These are phyloP conservation scores for Vitis hybrid DNA, from an alignment of 177 flowering plant species.

Conservation along the genomic window DNA sequence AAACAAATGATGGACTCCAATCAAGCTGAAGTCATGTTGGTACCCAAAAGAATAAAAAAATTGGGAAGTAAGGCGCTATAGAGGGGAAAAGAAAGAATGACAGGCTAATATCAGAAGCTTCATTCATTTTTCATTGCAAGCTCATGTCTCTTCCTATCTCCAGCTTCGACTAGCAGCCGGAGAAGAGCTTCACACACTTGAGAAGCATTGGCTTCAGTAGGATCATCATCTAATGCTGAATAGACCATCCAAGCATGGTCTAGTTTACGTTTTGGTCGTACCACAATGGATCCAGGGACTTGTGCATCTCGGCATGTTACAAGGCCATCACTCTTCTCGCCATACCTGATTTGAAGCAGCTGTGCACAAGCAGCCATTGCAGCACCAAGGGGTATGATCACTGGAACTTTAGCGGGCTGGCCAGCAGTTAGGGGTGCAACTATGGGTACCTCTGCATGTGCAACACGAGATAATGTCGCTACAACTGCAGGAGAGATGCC, in stretches of 20 bases:
- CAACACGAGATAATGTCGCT: slow-evolving; percentile 82
- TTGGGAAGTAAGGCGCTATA: too few species aligned
- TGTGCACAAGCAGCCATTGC: slow-evolving; percentile 96
- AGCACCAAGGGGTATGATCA: slow-evolving; percentile 87
- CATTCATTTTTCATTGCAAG: slow-evolving; percentile 54
- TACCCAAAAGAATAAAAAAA: too few species aligned
- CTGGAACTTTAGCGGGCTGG: slow-evolving; percentile 70
- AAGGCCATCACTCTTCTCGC: slow-evolving; percentile 95
- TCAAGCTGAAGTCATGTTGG: too few species aligned
- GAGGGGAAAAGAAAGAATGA: too few species aligned
- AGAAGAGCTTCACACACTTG: slow-evolving; percentile 94
- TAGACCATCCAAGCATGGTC: slow-evolving; percentile 99
- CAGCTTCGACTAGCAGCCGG: slow-evolving; percentile 71
- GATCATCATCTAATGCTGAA: slow-evolving; percentile 67
- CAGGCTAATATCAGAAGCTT: slow-evolving; percentile 3
- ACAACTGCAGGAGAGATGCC: slow-evolving; percentile 73
- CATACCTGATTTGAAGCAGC: slow-evolving; percentile 77
- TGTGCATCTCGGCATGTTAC: slow-evolving; percentile 94
- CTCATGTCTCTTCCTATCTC: slow-evolving; percentile 51
- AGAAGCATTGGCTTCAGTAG: slow-evolving; percentile 73
- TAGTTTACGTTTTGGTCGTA: slow-evolving; percentile 68
- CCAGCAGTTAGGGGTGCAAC: slow-evolving; percentile 43
- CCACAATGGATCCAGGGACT: slow-evolving; percentile 94
- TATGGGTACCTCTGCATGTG: slow-evolving; percentile 87
- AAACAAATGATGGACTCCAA: too few species aligned